Percentiles rank a stretch among this genome's conserved stretches.
These are phyloP conservation scores for Flaveria trinervia DNA, from an alignment of 129 eudicot species.

Conservation along the genomic window DNA sequence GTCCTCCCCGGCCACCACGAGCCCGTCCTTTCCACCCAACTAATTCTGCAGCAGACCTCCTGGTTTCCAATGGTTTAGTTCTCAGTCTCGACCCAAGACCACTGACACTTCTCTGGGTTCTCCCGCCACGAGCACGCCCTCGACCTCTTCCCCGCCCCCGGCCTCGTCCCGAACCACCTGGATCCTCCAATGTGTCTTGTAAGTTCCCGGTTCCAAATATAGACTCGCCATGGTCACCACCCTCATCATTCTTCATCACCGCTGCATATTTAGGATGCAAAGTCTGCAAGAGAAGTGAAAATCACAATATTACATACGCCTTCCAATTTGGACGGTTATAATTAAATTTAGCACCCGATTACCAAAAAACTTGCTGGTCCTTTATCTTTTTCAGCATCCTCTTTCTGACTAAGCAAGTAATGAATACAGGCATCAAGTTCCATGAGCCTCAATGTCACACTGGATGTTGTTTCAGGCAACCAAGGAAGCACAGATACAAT, in stretches of 20 bases:
- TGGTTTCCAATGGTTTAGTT: conserved; percentile 27
- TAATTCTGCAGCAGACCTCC: conserved; percentile 29
- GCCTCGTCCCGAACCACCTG: conserved; percentile 42
- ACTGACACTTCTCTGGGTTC: conserved; percentile 46
- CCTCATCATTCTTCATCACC: conserved; percentile 31
- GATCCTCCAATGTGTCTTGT: conserved; percentile 48
- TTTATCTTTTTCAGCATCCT: conserved; percentile 48
- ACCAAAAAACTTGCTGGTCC: conserved; percentile 46
- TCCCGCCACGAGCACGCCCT: conserved; percentile 59
- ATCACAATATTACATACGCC: not conserved
- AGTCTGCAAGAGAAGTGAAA: conserved; percentile 38
- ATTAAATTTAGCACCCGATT: not conserved
- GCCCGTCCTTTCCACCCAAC: conserved; percentile 53
- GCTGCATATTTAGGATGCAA: conserved; percentile 43
- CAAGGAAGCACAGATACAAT: conserved; percentile 71
- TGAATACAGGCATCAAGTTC: conserved; percentile 71
- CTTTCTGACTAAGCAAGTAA: conserved; percentile 60
- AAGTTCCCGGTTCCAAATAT: conserved; percentile 36
- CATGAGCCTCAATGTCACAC: conserved; percentile 83
- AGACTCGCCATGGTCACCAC: conserved; percentile 28
- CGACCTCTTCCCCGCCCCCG: conserved; percentile 68
- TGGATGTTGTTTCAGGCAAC: conserved; percentile 76
- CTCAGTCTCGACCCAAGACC: conserved; percentile 29
- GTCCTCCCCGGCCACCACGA: conserved; percentile 71
- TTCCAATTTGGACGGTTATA: not conserved